Evolutionary conservation across 805 yeast genomes (phyloP).

Genomic region (Sugiyamaella valdiviana): DNA sequence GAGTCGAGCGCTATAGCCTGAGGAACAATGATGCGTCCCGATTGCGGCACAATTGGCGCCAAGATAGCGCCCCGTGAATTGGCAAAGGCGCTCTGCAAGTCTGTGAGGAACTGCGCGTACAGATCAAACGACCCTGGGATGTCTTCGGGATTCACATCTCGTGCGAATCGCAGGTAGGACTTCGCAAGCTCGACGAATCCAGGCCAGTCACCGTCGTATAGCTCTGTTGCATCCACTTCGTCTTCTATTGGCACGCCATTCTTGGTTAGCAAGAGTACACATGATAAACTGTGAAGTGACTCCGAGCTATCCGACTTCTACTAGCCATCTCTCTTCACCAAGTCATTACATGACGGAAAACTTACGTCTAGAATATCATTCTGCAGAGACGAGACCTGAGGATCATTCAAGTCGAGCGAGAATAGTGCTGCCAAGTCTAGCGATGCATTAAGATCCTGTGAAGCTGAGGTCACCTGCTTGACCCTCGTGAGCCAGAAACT

Average conservation of each 20-base stretch:
- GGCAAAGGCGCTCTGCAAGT: constrained; percentile 35
- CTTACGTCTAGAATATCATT: constrained; percentile 25
- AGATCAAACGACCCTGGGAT: constrained; percentile 45
- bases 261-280: constrained; percentile 7
- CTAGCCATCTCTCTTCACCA: constrained; percentile 10
- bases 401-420: constrained; percentile 29
- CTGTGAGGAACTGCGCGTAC: constrained; percentile 41
- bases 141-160: constrained; percentile 50
- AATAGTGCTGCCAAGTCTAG: constrained; percentile 22
- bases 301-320: background rate
- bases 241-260: constrained; percentile 18
- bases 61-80: constrained; percentile 28
- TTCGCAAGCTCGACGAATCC: constrained; percentile 45
- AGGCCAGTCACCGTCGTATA: constrained; percentile 35
- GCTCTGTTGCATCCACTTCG: constrained; percentile 26
- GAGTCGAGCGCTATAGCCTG: constrained; percentile 16
- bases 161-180: constrained; percentile 43
- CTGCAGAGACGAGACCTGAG: constrained; percentile 36
- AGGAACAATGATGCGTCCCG: constrained; percentile 14
- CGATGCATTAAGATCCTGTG: background rate
- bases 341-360: constrained; percentile 3
- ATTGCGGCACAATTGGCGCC: constrained; percentile 10
- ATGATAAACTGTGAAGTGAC: no score
- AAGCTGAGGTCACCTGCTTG: constrained; percentile 1
- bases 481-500: constrained; percentile 14